These are phyloP conservation scores for Colletotrichum neosansevieriae DNA, from an alignment of 2,329 filamentous ascomycete species.

Conservation along the genomic window DNA sequence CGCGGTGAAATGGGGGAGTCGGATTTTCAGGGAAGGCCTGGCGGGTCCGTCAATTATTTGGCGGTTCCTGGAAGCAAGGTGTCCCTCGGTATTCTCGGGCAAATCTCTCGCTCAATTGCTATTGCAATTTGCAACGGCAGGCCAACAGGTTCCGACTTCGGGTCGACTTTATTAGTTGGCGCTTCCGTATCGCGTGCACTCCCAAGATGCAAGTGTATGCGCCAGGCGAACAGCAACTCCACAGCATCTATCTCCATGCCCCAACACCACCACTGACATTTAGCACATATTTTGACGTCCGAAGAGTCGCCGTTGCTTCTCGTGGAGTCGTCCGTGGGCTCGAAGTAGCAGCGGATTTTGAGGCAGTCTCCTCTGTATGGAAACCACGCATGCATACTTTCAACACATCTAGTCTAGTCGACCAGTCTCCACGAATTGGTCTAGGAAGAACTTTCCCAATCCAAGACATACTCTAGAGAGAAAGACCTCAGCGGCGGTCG, in stretches of 20 bases:
- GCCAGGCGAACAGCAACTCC: constrained; percentile 10
- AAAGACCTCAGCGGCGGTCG: too few species aligned
- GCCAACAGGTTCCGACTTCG: neutral
- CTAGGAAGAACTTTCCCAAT: neutral
- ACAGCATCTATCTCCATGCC: constrained; percentile 2
- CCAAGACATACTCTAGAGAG: too few species aligned
- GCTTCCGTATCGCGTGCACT: constrained; percentile 30
- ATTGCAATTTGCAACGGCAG: neutral
- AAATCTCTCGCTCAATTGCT: constrained; percentile 28
- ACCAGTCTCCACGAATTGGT: neutral
- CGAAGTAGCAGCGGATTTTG: neutral
- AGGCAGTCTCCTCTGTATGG: constrained; percentile 5
- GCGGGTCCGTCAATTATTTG: constrained; percentile 23
- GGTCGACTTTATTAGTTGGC: neutral
- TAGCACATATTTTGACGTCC: neutral
- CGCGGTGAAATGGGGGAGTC: constrained; percentile 26
- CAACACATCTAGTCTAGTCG: too few species aligned
- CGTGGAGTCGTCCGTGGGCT: constrained; percentile 19
- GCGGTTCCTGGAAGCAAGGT: constrained; percentile 14
- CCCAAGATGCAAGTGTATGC: constrained; percentile 25
- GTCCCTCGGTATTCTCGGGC: constrained; percentile 31
- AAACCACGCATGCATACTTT: too few species aligned
- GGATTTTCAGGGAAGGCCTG: neutral
- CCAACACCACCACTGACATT: neutral
- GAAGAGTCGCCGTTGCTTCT: neutral